phyloP scores from a whole-genome alignment of 2,329 filamentous ascomycete species.

The Talaromyces islandicus region DNA sequence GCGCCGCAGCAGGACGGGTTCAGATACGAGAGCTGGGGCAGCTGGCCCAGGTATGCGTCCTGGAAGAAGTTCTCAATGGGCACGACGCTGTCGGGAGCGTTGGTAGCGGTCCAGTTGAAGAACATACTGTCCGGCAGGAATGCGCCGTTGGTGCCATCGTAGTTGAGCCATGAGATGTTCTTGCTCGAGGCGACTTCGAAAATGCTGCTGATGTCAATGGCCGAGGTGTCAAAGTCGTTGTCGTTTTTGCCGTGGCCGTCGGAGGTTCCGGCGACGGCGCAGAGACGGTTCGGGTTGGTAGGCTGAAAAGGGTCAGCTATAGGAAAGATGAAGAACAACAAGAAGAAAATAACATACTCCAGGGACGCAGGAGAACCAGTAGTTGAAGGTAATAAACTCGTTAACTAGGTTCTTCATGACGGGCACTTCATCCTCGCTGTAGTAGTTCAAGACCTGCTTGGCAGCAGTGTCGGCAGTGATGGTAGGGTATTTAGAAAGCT shows the following conservation, averaged over 20 bases:
- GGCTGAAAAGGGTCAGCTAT: conserved; percentile 21
- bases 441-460: conserved; percentile 41
- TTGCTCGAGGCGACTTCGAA: conserved; percentile 35
- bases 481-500: conserved; percentile 29
- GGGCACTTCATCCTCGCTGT: conserved; percentile 38
- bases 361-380: conserved; percentile 40
- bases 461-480: conserved; percentile 28
- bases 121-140: conserved; percentile 25
- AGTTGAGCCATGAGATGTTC: conserved; percentile 31
- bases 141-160: conserved; percentile 25
- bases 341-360: conserved; percentile 28
- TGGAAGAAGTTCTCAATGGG: conserved; percentile 28
- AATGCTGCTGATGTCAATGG: conserved; percentile 28
- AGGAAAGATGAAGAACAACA: neutral
- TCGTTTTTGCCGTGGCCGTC: conserved; percentile 30
- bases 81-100: conserved; percentile 22
- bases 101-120: conserved; percentile 29
- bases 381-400: conserved; percentile 40
- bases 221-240: conserved; percentile 21
- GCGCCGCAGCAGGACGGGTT: conserved; percentile 36
- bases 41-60: conserved; percentile 24
- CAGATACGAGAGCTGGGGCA: conserved; percentile 30
- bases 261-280: conserved; percentile 25
- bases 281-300: conserved; percentile 39
- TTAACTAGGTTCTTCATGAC: conserved; percentile 36